Conservation (phyloP, 2,329 filamentous ascomycete genomes). For the Diplodia corticola region DNA sequence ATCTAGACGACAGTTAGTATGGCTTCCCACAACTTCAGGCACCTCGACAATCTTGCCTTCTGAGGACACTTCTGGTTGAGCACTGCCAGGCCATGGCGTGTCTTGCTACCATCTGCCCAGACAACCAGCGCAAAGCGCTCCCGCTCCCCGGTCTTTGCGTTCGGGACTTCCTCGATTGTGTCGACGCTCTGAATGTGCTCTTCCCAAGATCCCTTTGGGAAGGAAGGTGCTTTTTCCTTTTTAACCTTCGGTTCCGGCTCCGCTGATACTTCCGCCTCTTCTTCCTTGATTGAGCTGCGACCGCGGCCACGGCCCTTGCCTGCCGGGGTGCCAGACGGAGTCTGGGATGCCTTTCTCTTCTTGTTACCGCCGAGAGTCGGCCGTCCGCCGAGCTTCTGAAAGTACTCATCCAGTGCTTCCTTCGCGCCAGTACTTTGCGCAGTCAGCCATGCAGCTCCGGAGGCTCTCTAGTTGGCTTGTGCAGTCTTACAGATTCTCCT, state of each 20-base stretch:
- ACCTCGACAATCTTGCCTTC: constrained; percentile 54
- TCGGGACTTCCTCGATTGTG: constrained; percentile 64
- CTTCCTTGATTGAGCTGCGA: constrained; percentile 29
- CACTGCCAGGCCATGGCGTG: constrained; percentile 67
- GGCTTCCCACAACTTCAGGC: background rate
- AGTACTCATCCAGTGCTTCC: constrained; percentile 66
- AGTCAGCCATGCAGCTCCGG: constrained; percentile 20
- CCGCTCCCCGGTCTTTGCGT: constrained; percentile 44
- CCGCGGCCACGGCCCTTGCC: constrained; percentile 24
- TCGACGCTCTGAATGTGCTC: constrained; percentile 70
- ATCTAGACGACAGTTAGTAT: constrained; percentile 34
- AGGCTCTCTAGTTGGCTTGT: background rate
- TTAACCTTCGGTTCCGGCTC: constrained; percentile 33
- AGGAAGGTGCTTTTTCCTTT: constrained; percentile 57
- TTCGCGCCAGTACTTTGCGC: constrained; percentile 36
- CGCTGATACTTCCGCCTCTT: constrained; percentile 29
- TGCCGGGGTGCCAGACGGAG: constrained; percentile 4
- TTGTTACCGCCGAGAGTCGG: constrained; percentile 57
- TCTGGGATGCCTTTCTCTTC: constrained; percentile 32
- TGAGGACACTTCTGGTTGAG: constrained; percentile 78
- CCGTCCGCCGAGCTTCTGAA: constrained; percentile 62
- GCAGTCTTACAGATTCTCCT: constrained; percentile 64
- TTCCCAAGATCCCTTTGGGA: constrained; percentile 76
- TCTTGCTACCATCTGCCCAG: constrained; percentile 74
- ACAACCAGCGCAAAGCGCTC: constrained; percentile 68